Conservation (phyloP, 228 moss, liverwort and hornwort genomes). For the Sphagnum magellanicum region DNA sequence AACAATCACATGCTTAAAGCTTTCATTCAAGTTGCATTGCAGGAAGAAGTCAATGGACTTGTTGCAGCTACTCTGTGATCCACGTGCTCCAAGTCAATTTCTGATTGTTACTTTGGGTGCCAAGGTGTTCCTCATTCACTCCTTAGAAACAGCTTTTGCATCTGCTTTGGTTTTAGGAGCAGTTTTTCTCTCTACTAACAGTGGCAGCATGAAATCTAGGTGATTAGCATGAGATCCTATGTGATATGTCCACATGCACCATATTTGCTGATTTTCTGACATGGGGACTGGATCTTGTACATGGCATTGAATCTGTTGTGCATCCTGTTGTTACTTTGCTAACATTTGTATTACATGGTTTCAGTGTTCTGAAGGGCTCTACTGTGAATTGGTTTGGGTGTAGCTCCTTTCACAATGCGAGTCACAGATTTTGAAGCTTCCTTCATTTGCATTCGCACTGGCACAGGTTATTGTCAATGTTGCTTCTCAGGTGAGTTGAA, state of each 20-base stretch:
- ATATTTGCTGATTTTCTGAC: not conserved
- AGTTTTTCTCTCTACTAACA: too few species aligned
- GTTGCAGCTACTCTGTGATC: constrained; percentile 53
- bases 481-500: constrained; percentile 59
- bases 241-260: too few species aligned
- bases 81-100: constrained; percentile 58
- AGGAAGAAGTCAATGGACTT: constrained; percentile 74
- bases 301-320: not conserved
- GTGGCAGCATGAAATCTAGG: too few species aligned
- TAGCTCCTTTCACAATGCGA: constrained; percentile 93
- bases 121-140: constrained; percentile 38
- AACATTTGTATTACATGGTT: not conserved
- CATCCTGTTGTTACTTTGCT: constrained; percentile 1
- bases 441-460: constrained; percentile 81
- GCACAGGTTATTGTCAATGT: constrained; percentile 94
- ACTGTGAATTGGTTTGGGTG: constrained; percentile 10
- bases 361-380: not conserved
- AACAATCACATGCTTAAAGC: not conserved
- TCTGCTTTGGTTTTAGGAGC: too few species aligned
- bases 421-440: constrained; percentile 77
- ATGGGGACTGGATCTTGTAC: not conserved
- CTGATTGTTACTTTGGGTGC: constrained; percentile 59
- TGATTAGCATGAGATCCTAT: too few species aligned
- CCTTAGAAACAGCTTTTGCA: not conserved
- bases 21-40: constrained; percentile 4